These are phyloP conservation scores for Dothistroma pini DNA, from an alignment of 2,329 filamentous ascomycete genomes.

Conservation along the genomic window DNA sequence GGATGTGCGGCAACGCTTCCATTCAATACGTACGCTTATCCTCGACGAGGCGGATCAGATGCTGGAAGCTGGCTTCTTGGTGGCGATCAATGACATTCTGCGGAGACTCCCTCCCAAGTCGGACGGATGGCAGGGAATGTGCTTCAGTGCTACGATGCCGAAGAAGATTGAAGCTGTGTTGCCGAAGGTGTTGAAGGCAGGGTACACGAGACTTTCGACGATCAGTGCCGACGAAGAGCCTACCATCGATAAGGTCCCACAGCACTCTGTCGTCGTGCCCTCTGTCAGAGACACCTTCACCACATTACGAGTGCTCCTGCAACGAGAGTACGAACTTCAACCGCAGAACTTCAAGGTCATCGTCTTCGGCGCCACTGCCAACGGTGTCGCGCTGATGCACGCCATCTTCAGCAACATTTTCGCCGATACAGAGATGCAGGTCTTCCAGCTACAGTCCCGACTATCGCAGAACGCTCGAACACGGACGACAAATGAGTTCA, in stretches of 20 bases:
- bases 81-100: conserved; percentile 52
- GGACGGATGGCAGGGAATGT: conserved; percentile 49
- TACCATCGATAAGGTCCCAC: conserved; percentile 48
- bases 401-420: conserved; percentile 37
- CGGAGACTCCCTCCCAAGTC: conserved; percentile 50
- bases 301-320: conserved; percentile 44
- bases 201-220: conserved; percentile 43
- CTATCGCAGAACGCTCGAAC: conserved; percentile 43
- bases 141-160: conserved; percentile 47
- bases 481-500: conserved; percentile 44
- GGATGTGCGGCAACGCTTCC: conserved; percentile 45
- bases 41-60: conserved; percentile 83
- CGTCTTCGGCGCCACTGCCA: conserved; percentile 47
- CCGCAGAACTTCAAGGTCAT: conserved; percentile 45
- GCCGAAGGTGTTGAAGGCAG: conserved; percentile 42
- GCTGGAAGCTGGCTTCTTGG: conserved; percentile 53
- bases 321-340: conserved; percentile 40
- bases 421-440: conserved; percentile 33
- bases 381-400: conserved; percentile 43
- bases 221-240: conserved; percentile 44
- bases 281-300: conserved; percentile 44
- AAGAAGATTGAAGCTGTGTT: conserved; percentile 45
- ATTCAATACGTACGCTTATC: conserved; percentile 44
- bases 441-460: conserved; percentile 45
- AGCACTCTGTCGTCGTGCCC: conserved; percentile 43